Evolutionary conservation across 1,284 basidiomycete species (phyloP), one percentile per base, ranked within the genome.

Genomic region (Amylostereum areolatum): DNA sequence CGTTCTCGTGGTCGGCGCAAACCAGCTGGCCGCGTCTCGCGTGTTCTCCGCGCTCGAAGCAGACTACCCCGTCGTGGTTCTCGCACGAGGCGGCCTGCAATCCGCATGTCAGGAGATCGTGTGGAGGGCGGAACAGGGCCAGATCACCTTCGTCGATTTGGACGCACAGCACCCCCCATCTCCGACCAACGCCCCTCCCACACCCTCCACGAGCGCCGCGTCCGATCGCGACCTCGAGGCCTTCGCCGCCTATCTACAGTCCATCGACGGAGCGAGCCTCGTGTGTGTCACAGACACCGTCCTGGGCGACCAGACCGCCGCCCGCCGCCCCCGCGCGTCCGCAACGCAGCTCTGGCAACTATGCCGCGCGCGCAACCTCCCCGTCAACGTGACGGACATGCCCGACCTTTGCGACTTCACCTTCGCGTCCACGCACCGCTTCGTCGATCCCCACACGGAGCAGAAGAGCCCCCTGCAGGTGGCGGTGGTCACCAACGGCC

Each of bases 401-500:
- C 90, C 92, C 1, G 72, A 80, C 7, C 74, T 96, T 25, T 97
- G 92, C 65, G 92, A 97, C 62, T 97, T 92, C 63, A 85, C 88
- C 0, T 95, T 97, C 69, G 81, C 90, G 0, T 83, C 93, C 0
- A 83, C 85, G 0, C 92, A 97, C 62, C 88, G 95, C 4, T 93
- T 97, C 60, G 64, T 76, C 3, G 71, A 78, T 53, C 55, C 70
- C 5, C 58, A 62, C n/a, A 70, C 69, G 1, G 73, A 72, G 4
- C 60, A 61, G 49, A 70, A 78, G 4, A 81, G 80, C 0, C 70
- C 87, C 2, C 72, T 97, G 0, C 93, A 97, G 61, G 69, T 99
- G 9, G 91, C 89, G 0, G 80, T 98, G 1, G 92, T 92, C 1
- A 95, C 95, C 1, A 97, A 97, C 58, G 92, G 93, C 0, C 80